Evolutionary conservation across 129 eudicot species (phyloP).

Genomic region (Cynara cardunculus): DNA sequence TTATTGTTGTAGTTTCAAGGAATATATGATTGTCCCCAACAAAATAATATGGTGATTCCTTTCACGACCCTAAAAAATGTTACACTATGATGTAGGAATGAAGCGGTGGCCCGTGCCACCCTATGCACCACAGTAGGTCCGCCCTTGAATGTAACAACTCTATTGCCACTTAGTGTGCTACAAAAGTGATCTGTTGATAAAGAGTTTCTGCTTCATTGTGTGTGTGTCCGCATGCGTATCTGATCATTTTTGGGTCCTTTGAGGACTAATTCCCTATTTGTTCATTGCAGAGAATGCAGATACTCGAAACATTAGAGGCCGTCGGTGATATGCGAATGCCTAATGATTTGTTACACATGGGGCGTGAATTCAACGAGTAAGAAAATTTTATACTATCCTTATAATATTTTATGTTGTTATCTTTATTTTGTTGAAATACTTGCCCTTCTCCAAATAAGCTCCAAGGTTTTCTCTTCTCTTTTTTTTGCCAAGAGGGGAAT

Average conservation of each 20-base stretch:
- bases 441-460: background rate
- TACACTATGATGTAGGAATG: too few species aligned
- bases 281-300: slow-evolving; percentile 52
- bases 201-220: background rate
- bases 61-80: too few species aligned
- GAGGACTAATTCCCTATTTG: background rate
- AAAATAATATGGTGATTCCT: too few species aligned
- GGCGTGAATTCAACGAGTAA: slow-evolving; percentile 82
- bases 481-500: too few species aligned
- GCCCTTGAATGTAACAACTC: too few species aligned
- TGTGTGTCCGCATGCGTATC: background rate
- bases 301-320: slow-evolving; percentile 59
- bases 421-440: background rate
- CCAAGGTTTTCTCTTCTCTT: too few species aligned
- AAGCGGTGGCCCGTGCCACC: too few species aligned
- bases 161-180: background rate
- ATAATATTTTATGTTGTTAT: background rate
- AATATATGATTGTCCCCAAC: too few species aligned
- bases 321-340: slow-evolving; percentile 44
- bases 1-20: too few species aligned
- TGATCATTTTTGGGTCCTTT: background rate
- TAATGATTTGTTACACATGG: slow-evolving; percentile 31
- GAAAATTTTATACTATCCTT: slow-evolving; percentile 13
- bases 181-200: background rate
- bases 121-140: too few species aligned